phyloP scores from a whole-genome alignment of 192 early-diverging fungal genomes.

The Rhizophagus clarus region DNA sequence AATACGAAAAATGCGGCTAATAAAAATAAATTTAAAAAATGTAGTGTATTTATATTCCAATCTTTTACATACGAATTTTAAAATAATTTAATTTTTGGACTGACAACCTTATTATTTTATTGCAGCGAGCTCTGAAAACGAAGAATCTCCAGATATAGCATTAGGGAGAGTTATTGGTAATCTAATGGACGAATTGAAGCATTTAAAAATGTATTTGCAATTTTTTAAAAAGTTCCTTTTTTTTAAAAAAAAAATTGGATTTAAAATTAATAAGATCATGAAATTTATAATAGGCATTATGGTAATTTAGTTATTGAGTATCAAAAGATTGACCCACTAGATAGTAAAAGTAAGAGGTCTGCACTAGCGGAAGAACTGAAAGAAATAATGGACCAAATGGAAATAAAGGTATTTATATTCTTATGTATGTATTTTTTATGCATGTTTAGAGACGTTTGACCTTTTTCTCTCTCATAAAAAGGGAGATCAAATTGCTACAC shows the following conservation, averaged over 20 bases:
- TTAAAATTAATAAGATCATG: neutral
- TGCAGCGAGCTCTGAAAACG: too few species aligned
- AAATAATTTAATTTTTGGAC: too few species aligned
- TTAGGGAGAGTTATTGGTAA: neutral
- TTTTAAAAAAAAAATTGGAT: too few species aligned
- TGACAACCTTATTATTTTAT: neutral
- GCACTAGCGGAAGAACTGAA: neutral
- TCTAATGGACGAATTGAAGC: conserved; percentile 9
- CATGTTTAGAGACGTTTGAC: neutral
- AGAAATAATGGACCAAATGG: conserved; percentile 20
- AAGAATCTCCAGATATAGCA: neutral
- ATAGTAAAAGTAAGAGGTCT: neutral
- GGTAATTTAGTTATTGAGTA: neutral
- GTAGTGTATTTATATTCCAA: too few species aligned
- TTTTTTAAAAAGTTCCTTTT: too few species aligned
- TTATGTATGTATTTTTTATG: too few species aligned
- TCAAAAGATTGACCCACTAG: neutral
- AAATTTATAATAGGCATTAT: neutral
- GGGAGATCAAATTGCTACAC: conserved; percentile 20
- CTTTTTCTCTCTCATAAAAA: neutral
- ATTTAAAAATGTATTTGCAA: conserved; percentile 8
- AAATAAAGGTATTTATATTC: conserved; percentile 1
- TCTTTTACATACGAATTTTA: too few species aligned
- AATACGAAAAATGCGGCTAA: neutral
- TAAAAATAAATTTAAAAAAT: too few species aligned